Evolutionary conservation across 1,284 basidiomycete genomes (phyloP), one percentile per base, ranked within the genome.

Genomic region (Ustilago crameri): DNA sequence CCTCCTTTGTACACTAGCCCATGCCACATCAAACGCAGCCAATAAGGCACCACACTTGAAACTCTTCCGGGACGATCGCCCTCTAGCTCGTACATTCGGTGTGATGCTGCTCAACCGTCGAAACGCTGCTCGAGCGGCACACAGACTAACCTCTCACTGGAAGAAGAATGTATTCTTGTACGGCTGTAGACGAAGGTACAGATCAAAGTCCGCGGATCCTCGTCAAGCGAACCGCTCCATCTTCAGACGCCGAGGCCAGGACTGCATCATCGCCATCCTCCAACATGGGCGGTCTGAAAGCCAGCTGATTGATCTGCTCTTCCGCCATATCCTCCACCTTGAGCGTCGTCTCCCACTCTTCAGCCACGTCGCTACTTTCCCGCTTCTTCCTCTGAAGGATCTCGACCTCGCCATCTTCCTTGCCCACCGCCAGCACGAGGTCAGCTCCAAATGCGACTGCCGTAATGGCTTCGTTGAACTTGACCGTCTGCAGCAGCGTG

Each of bases 321-420:
- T 68, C 50, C 26, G 79, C 79, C 49, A 79, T 52, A n/a, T 64
- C 45, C 9, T 51, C 20, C n/a, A 80, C 27, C 20, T 52, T 44
- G 22, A 59, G 41, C 9, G 52, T 55, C 32, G 47, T 43, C 32
- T 20, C n/a, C 75, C 75, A 74, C 7, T 47, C 38, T 22, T 50
- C 37, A 5, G 15, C 37, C 49, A 18, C 12, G 10, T 35, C 41
- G 8, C 24, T 34, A 5, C 24, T 38, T 12, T 50, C 30, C 9
- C 34, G 20, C 22, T 34, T 15, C 34, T 34, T 56, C 10, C 54
- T 49, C 44, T 58, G 54, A 20, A 60, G 41, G 14, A 98, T 86
- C 22, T 89, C 88, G 40, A 98, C 87, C 81, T 95, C 92, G 50
- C 95, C 95, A 63, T 91, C 93, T 85, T 98, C 95, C 87, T 96